These are phyloP conservation scores for Colletotrichum sp. DNA, from an alignment of 2,329 filamentous ascomycete genomes.

Conservation along the genomic window DNA sequence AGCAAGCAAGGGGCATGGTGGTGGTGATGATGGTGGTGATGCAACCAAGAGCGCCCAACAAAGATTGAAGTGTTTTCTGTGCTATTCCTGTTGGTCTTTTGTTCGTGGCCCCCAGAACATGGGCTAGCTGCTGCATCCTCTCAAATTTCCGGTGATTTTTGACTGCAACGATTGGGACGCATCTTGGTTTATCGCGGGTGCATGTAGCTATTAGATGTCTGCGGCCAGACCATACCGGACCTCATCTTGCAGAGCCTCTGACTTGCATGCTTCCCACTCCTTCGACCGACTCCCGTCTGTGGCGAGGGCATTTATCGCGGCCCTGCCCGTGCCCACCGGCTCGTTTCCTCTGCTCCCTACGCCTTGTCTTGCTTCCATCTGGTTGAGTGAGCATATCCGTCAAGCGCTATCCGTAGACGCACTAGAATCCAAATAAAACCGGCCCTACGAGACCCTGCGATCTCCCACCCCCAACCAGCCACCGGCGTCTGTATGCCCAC, in stretches of 20 bases:
- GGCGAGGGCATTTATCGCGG: not conserved
- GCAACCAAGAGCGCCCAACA: not conserved
- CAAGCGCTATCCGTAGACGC: not conserved
- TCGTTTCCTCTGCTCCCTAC: not conserved
- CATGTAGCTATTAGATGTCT: not conserved
- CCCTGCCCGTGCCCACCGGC: not conserved
- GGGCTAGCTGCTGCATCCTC: not conserved
- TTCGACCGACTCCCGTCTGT: not conserved
- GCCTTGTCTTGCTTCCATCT: not conserved
- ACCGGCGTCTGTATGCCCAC: not conserved
- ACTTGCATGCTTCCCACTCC: not conserved
- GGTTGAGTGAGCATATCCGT: not conserved
- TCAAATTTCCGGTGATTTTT: not conserved
- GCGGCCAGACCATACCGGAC: not conserved
- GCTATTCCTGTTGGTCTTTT: not conserved
- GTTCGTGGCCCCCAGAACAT: not conserved
- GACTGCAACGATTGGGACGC: not conserved
- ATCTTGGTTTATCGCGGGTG: not conserved
- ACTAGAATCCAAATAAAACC: not conserved
- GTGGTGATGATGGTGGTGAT: not conserved
- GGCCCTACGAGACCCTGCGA: slow-evolving; percentile 5
- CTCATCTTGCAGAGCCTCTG: not conserved
- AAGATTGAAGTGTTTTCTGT: not conserved
- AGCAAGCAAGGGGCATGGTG: not conserved
- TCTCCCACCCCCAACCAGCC: not conserved